Conservation (phyloP, 2,329 filamentous ascomycete species). For the Colletotrichum camelliae region DNA sequence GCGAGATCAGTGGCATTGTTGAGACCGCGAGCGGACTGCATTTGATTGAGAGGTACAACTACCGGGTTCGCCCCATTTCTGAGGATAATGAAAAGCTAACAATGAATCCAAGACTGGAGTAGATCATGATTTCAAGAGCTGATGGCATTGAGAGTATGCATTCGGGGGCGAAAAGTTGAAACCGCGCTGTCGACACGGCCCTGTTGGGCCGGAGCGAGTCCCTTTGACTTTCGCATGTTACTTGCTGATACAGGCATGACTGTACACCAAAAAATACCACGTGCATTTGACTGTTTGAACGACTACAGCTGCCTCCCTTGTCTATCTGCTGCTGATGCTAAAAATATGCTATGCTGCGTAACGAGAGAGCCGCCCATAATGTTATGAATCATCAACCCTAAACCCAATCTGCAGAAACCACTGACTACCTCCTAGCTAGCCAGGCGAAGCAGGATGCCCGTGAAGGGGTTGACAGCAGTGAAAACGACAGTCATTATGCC, state of each 20-base stretch:
- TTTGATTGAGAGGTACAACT: conserved; percentile 86
- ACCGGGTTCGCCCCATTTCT: neutral
- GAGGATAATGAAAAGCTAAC: conserved; percentile 42
- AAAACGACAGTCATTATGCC: conserved; percentile 62
- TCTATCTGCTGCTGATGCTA: neutral
- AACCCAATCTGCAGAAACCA: neutral
- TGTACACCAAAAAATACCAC: conserved; percentile 18
- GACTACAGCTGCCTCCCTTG: neutral
- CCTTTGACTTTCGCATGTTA: neutral
- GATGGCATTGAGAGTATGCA: neutral
- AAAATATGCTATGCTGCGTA: neutral
- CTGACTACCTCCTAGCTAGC: neutral
- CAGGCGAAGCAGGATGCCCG: conserved; percentile 35
- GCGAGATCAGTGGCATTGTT: conserved; percentile 85
- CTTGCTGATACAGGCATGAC: neutral
- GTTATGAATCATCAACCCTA: neutral
- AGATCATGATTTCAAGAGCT: neutral
- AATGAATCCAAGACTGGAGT: conserved; percentile 59
- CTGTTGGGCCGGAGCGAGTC: neutral
- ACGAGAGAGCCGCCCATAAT: neutral
- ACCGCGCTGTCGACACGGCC: neutral
- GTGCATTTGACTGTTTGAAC: neutral
- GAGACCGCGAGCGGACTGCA: conserved; percentile 95
- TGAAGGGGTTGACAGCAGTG: conserved; percentile 53
- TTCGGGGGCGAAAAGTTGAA: neutral